These are phyloP conservation scores for Fusarium sp. DNA, from an alignment of 2,329 filamentous ascomycete species.

Conservation along the genomic window DNA sequence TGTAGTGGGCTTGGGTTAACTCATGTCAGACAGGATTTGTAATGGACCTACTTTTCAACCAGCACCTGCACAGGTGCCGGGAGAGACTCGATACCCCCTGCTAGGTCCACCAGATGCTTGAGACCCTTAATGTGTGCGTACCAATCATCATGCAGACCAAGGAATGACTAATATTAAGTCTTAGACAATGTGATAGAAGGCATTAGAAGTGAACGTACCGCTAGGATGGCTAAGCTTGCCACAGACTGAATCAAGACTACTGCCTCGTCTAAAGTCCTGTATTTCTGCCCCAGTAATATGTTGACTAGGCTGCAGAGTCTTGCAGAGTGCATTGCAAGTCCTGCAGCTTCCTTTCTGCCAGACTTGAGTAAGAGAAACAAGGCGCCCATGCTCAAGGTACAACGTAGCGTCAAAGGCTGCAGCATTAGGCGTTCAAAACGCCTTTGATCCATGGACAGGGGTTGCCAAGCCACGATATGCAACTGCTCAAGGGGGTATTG, in stretches of 20 bases:
- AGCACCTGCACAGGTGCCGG: constrained; percentile 7
- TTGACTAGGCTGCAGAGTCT: constrained; percentile 15
- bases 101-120: not conserved
- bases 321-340: constrained; percentile 17
- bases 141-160: constrained; percentile 11
- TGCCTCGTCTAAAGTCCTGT: not conserved
- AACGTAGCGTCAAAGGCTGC: not conserved
- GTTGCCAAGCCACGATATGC: constrained; percentile 14
- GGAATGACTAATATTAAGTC: not conserved
- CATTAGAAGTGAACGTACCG: not conserved
- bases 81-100: not conserved
- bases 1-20: not conserved
- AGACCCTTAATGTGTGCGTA: constrained; percentile 10
- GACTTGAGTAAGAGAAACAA: constrained; percentile 6
- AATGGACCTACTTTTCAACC: constrained; percentile 3
- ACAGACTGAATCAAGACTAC: constrained; percentile 13
- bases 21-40: fast-evolving
- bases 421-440: constrained; percentile 16
- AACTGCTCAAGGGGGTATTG: constrained; percentile 17
- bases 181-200: not conserved
- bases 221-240: constrained; percentile 7
- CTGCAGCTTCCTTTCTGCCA: constrained; percentile 2
- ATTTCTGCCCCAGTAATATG: constrained; percentile 48
- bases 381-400: constrained; percentile 15
- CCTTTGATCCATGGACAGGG: not conserved